A percentile compares a stretch with the other conserved stretches of the same genome.
phyloP scores from a whole-genome alignment of 768 basidiomycete species.

The Asterophora lycoperdoides region DNA sequence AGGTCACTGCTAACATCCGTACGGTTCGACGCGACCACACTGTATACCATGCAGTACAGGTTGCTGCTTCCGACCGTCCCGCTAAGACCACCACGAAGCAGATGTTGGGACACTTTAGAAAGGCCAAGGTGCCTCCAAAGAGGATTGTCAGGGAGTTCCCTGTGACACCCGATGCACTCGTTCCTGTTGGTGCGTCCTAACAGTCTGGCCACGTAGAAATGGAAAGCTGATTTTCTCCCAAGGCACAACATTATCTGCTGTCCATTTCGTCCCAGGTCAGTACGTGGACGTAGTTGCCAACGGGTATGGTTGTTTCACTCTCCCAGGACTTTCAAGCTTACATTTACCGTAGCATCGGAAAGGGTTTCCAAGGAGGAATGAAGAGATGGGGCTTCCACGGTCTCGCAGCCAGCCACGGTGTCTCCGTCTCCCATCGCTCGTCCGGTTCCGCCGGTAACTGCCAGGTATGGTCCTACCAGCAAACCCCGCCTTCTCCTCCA shows the following conservation, averaged over 20 bases:
- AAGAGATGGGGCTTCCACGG: slow-evolving; percentile 94
- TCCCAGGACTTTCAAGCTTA: not conserved
- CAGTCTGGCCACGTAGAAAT: slow-evolving; percentile 1
- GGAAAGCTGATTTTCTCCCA: not conserved
- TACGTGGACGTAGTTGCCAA: slow-evolving; percentile 88
- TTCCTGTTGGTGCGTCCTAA: slow-evolving; percentile 71
- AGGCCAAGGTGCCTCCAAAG: slow-evolving; percentile 79
- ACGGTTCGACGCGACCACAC: slow-evolving; percentile 61
- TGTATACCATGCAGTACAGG: slow-evolving; percentile 88
- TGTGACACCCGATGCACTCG: slow-evolving; percentile 83
- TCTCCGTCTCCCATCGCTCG: slow-evolving; percentile 89
- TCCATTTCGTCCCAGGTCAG: slow-evolving; percentile 97
- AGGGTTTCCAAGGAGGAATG: slow-evolving; percentile 97
- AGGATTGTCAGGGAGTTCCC: slow-evolving; percentile 83
- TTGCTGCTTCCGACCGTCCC: slow-evolving; percentile 77
- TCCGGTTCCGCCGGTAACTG: slow-evolving; percentile 93
- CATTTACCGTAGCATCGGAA: slow-evolving; percentile 67
- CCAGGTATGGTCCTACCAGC: slow-evolving; percentile 53
- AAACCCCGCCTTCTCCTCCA: not conserved
- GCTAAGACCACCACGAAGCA: slow-evolving; percentile 68
- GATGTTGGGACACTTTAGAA: slow-evolving; percentile 88
- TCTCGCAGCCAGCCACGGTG: slow-evolving; percentile 91
- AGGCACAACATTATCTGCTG: slow-evolving; percentile 88
- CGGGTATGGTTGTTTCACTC: slow-evolving; percentile 59
- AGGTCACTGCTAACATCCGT: slow-evolving; percentile 78